phyloP scores from a whole-genome alignment of 441 rosid genomes.

The Eruca vesicaria region DNA sequence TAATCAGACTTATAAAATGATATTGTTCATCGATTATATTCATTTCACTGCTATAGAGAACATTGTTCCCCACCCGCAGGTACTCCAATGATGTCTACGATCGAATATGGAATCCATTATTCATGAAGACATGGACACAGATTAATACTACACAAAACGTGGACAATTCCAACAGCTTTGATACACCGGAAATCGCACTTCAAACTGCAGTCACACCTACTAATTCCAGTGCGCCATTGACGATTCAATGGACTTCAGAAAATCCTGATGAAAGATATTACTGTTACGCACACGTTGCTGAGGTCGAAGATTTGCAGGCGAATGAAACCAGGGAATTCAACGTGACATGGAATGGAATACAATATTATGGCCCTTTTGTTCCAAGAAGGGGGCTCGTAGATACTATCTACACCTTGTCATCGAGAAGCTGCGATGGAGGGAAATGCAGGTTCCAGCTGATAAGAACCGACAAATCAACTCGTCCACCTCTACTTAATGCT shows the following conservation, averaged over 20 bases:
- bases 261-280: not conserved
- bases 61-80: not conserved
- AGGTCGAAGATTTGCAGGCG: conserved; percentile 20
- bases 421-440: not conserved
- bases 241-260: not conserved
- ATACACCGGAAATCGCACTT: not conserved
- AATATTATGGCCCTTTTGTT: not conserved
- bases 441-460: not conserved
- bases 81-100: not conserved
- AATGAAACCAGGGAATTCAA: conserved; percentile 18
- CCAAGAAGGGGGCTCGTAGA: not conserved
- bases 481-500: conserved; percentile 34
- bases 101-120: not conserved
- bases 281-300: conserved; percentile 37
- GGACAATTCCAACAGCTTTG: not conserved
- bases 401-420: rapidly evolving
- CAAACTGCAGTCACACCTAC: not conserved
- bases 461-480: conserved; percentile 35
- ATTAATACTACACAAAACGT: not conserved
- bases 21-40: not conserved
- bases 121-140: not conserved
- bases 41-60: not conserved
- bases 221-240: conserved; percentile 1
- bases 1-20: too few relatives aligned
- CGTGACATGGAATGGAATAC: not conserved